Conservation (phyloP, 2,329 filamentous ascomycete species). For the Fusarium sp. region DNA sequence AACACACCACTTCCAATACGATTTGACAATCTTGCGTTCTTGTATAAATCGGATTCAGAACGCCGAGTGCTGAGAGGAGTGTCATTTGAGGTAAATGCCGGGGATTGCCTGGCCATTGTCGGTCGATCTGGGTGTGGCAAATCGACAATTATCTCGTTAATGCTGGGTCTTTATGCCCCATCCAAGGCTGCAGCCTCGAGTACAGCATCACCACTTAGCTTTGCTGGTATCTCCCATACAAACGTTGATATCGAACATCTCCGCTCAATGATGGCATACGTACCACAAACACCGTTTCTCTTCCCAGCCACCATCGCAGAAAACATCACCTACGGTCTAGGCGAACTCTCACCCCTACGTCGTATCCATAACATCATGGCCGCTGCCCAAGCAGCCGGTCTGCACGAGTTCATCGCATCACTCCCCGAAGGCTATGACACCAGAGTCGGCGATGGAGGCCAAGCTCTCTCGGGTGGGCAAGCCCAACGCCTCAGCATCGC, state of each 20-base stretch:
- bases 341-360: constrained; percentile 67
- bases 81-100: constrained; percentile 74
- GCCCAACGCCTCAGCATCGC: constrained; percentile 87
- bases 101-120: constrained; percentile 82
- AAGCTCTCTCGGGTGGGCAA: constrained; percentile 84
- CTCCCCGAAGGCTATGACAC: constrained; percentile 76
- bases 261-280: constrained; percentile 75
- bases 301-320: constrained; percentile 84
- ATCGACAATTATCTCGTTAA: constrained; percentile 82
- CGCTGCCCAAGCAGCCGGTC: constrained; percentile 73
- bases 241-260: constrained; percentile 73
- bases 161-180: constrained; percentile 79
- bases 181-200: constrained; percentile 5
- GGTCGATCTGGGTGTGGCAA: constrained; percentile 93
- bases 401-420: constrained; percentile 82
- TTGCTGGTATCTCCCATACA: constrained; percentile 70
- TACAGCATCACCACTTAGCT: constrained; percentile 62
- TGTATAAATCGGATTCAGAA: constrained; percentile 74
- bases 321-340: constrained; percentile 87
- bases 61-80: constrained; percentile 73
- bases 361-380: constrained; percentile 60
- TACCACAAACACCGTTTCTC: constrained; percentile 79
- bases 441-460: constrained; percentile 81
- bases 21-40: constrained; percentile 73
- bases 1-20: constrained; percentile 62